Conservation (phyloP, 2,329 filamentous ascomycete species). For the Alternaria solani region DNA sequence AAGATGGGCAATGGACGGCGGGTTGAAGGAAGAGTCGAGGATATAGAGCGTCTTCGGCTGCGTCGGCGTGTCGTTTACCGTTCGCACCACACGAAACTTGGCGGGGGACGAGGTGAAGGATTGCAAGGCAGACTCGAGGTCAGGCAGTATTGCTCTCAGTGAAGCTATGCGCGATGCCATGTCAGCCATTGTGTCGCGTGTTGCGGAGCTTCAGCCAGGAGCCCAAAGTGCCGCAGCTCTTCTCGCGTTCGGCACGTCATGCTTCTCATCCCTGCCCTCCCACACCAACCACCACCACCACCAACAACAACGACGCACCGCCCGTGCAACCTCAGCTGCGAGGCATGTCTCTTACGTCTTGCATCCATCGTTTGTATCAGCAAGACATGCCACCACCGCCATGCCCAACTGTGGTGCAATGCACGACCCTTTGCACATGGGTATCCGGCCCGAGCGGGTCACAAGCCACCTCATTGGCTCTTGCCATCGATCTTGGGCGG, state of each 20-base stretch:
- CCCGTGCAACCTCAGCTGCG: background rate
- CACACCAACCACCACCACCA: no score
- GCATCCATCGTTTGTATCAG: background rate
- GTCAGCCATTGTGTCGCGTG: conserved; percentile 22
- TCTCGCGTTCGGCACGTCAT: conserved; percentile 5
- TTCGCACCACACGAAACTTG: conserved; percentile 48
- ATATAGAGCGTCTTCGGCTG: conserved; percentile 63
- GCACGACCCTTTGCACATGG: no score
- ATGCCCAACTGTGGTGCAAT: no score
- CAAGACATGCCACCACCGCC: no score
- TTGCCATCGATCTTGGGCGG: no score
- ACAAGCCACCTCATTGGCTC: no score
- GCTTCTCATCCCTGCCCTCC: background rate
- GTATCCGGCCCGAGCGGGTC: no score
- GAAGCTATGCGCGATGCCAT: conserved; percentile 42
- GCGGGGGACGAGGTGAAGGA: conserved; percentile 44
- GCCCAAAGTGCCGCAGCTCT: background rate
- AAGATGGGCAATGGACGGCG: conserved; percentile 67
- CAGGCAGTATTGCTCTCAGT: conserved; percentile 40
- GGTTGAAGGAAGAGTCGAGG: conserved; percentile 72
- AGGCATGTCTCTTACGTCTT: background rate
- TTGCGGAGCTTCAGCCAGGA: background rate
- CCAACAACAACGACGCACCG: background rate
- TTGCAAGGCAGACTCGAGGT: conserved; percentile 43
- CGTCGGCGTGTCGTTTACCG: conserved; percentile 41